Base-by-base conservation (phyloP, 169 alveolate genomes). In the Cryptosporidium ubiquitum region DNA sequence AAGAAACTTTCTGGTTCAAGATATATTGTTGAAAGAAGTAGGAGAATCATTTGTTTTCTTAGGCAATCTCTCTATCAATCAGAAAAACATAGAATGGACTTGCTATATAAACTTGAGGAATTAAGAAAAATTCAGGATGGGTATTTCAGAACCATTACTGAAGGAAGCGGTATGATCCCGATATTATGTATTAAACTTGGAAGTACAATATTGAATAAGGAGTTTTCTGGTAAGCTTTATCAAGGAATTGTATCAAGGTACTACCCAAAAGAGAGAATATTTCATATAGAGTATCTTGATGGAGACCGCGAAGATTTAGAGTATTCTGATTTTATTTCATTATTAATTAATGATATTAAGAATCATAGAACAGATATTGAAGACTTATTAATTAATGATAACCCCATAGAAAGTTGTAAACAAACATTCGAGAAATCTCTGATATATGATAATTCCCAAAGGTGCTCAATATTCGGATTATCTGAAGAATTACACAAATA, bases 241-340 rank as follows among this genome's bases (percentile, higher is more conserved):
- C 79, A 79, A 79, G 89, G 89, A 23, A 44, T 79, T 26, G 79
- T 49, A 20, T 44, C 89, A 35, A 61, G 64, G 16, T 79, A 79
- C 44, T 79, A 79, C 35, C 89, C 89, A 42, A 79, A 58, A 26
- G 89, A 79, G 55, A 58, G 89, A 44, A 23, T 61, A 33, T 79
- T 79, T 66, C 89, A 79, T 39, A 44, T 79, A 20, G 89, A 79
- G 40, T 79, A 79, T 29, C 7, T 44, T 1, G 89, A 79, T 64
- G 89, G 89, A 9, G 89, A 79, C 42, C 79, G 79, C 61, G 89
- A 79, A 61, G 89, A 79, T 61, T 42, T 79, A 52, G 89, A 79
- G 26, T 79, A 79, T 39, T 20, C 35, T 20, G 89, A 79, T 31
- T 79, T 79, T 66, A 40, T 61, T 58, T 55, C 73, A 35, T 18